Base-by-base conservation (phyloP, 1,284 basidiomycete species). In the Marasmius sp. region DNA sequence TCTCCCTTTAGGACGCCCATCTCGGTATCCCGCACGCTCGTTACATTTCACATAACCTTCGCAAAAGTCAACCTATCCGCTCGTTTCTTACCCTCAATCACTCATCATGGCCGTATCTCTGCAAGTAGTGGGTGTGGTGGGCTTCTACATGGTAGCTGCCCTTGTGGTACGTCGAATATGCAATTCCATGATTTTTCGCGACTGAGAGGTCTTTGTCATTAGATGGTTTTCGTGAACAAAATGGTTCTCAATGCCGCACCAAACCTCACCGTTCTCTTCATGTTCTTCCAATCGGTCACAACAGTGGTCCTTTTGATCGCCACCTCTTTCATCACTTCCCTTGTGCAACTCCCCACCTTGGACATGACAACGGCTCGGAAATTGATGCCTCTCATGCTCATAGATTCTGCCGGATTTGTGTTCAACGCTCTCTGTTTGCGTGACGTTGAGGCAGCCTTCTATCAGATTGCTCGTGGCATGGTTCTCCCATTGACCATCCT, bases 381-480 rank as follows among this genome's bases (percentile, higher is more conserved):
- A 49, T 75, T 85, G 12, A 65, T 74, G 0, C 82, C 83, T 1
- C 79, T 85, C 41, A 77, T 84, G 0, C 58, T 77, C 11, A 78
- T 85, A 47, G 85, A 85, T 66, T 79, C 84, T 48, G 72, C 80
- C 20, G 85, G 86, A 3, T 77, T 88, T 18, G 75, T 84, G 34
- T 88, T 87, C 77, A 87, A 87, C 68, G 86, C 84, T 0, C 78
- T 87, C 12, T 87, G 85, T 69, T 74, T 88, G 39, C 77, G 83
- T 34, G 80, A 82, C 57, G 86, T 87, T 49, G 85, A 87, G 59
- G 85, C 86, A 1, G 82, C 84, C 0, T 87, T 84, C 71, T 85
- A 84, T 70, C 82, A 87, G 74, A 85, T 90, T 65, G 87, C 88
- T 0, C 79, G 87, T 36, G 88, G 88, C 0, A 79, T 89, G 50